Evolutionary conservation across 2,329 filamentous ascomycete genomes (phyloP).

Genomic region (Fusarium brevicatenulatum): DNA sequence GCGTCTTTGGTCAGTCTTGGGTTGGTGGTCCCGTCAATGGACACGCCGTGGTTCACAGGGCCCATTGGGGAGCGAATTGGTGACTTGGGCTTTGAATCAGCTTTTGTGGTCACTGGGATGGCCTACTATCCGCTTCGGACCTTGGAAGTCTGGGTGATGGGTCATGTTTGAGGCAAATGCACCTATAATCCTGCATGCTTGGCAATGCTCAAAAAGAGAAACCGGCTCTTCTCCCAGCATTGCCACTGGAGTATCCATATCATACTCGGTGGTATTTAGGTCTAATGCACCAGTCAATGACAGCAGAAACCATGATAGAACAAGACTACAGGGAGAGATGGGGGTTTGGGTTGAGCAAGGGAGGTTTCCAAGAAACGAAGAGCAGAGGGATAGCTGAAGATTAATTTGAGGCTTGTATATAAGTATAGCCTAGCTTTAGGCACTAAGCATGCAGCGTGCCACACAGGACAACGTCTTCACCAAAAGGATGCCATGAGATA

Average conservation of each 20-base stretch:
- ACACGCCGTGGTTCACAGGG: constrained; percentile 56
- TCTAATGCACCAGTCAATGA: neutral
- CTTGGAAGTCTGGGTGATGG: constrained; percentile 47
- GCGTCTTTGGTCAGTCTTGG: constrained; percentile 56
- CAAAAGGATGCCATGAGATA: constrained; percentile 80
- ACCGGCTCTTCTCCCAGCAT: accelerated
- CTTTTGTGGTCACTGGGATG: constrained; percentile 54
- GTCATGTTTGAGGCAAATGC: constrained; percentile 28
- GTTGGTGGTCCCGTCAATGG: constrained; percentile 55
- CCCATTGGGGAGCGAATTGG: constrained; percentile 56
- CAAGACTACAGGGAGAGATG: neutral
- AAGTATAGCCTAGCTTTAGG: constrained; percentile 18
- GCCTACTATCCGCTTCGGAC: constrained; percentile 53
- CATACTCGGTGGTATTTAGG: neutral
- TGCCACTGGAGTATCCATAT: no score
- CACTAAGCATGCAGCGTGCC: constrained; percentile 62
- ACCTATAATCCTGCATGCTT: neutral
- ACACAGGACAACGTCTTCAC: constrained; percentile 85
- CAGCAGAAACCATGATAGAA: neutral
- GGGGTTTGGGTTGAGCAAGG: neutral
- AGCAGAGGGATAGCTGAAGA: neutral
- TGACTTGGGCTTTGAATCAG: constrained; percentile 58
- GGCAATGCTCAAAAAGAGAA: neutral
- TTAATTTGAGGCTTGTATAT: constrained; percentile 17
- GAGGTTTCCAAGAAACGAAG: neutral